phyloP scores from a whole-genome alignment of 306 rosid genomes.

The Ceratonia siliqua region DNA sequence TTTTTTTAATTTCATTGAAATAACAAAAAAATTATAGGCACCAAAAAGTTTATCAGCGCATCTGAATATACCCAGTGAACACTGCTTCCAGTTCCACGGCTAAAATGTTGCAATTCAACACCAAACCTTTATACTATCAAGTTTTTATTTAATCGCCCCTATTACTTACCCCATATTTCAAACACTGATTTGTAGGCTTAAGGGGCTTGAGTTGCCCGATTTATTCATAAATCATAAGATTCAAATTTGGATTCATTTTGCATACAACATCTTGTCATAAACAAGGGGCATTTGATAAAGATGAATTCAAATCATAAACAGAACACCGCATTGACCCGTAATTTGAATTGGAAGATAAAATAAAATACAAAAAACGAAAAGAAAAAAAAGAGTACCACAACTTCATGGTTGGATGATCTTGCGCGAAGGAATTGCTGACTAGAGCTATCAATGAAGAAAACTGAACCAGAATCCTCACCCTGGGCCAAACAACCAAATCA shows the following conservation, averaged over 20 bases:
- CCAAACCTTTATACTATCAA: background rate
- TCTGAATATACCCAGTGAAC: background rate
- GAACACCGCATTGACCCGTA: slow-evolving; percentile 13
- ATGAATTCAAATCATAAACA: background rate
- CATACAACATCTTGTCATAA: background rate
- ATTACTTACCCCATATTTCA: slow-evolving; percentile 10
- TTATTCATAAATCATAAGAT: background rate
- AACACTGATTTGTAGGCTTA: slow-evolving; percentile 7
- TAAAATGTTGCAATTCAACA: slow-evolving; percentile 14
- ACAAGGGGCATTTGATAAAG: background rate
- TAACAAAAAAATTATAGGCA: background rate
- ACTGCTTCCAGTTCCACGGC: background rate
- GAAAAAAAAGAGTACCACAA: slow-evolving; percentile 24
- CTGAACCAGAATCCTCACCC: slow-evolving; percentile 50
- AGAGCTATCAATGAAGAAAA: slow-evolving; percentile 40
- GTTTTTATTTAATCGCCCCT: slow-evolving; percentile 9
- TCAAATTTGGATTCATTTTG: background rate
- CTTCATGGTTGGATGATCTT: slow-evolving; percentile 39
- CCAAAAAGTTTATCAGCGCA: background rate
- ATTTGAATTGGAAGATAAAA: slow-evolving; percentile 23
- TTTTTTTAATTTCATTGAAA: background rate
- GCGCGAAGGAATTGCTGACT: slow-evolving; percentile 41
- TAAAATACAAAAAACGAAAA: background rate
- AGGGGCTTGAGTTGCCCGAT: background rate
- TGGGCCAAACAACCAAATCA: slow-evolving; percentile 31